Conservation (phyloP, 345 rosid genomes). For the Salix viminalis region DNA sequence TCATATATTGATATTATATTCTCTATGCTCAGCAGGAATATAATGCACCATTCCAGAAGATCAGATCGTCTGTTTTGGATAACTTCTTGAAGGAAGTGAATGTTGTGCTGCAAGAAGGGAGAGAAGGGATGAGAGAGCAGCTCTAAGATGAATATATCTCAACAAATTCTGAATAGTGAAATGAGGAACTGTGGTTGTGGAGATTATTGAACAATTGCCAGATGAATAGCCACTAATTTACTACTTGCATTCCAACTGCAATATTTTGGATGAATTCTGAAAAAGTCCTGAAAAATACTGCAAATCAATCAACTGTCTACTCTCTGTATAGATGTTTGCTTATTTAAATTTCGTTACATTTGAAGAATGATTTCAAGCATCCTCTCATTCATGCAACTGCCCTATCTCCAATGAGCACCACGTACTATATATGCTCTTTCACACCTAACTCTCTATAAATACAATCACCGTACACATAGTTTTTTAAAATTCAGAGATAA, state of each 20-base stretch:
- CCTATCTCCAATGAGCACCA: not conserved
- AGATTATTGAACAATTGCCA: not conserved
- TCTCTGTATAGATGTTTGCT: not conserved
- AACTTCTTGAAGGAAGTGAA: constrained; percentile 89
- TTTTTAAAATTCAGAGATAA: not conserved
- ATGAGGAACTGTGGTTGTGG: not conserved
- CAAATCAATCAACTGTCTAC: not conserved
- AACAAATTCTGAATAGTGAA: not conserved
- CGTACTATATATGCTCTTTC: not conserved
- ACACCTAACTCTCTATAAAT: not conserved
- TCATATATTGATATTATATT: constrained; percentile 67
- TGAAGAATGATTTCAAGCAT: not conserved
- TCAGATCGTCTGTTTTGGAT: constrained; percentile 77
- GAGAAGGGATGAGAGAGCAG: not conserved
- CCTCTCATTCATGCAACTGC: not conserved
- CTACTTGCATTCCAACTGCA: not conserved
- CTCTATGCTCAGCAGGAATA: constrained; percentile 67
- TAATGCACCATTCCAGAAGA: constrained; percentile 86
- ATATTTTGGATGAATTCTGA: not conserved
- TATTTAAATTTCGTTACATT: not conserved
- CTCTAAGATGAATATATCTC: not conserved
- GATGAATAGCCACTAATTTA: not conserved
- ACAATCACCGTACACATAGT: not conserved
- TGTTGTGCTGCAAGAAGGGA: constrained; percentile 67
- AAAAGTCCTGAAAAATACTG: not conserved